Evolutionary conservation across 345 rosid genomes (phyloP), one percentile per base, ranked within the genome.

Genomic region (Ceriops zippeliana): DNA sequence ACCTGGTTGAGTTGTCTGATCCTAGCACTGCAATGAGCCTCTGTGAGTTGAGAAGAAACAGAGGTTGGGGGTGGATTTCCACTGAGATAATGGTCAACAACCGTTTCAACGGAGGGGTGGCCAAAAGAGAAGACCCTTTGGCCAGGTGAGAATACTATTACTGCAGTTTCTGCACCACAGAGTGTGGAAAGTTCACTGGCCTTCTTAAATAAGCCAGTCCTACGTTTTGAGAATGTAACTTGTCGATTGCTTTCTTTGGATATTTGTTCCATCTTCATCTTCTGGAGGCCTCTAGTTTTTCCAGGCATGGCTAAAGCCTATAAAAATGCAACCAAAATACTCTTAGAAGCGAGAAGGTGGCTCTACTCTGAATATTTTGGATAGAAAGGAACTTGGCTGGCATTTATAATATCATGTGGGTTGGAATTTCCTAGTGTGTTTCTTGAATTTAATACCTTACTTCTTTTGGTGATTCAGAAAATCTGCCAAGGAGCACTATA

Each of bases 1-100:
- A 73, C 82, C 70, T 74, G 74, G 66, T 70, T 90, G 54, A 86
- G 90, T 19, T 87, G 80, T 0, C 68, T 76, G n/a, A 83, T 52
- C 38, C 68, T 54, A 3, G 76, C 82, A n/a, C 78, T 78, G 22
- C 84, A 80, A 54, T 68, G 85, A 38, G 79, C 85, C 68, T 85
- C 85, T 5, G 79, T 17, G 67, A 85, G 79, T 65, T 79, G 83
- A 37, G 42, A 32, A 28, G 81, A 28, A 13, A 67, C 76, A 0
- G 79, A 67, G 24, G 49, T 37, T 1, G 49, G 69, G 0, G 72
- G 67, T 24, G 78, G 27, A 22, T 68, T 64, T 16, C 73, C 61
- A 6, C 66, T 54, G 9, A 85, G 47, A 62, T 59, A 76, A 20
- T 68, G 72, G 4, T 76, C 65, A 7, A 65, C 16, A 9, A 76